A percentile compares a stretch with the other conserved stretches of the same genome.
Evolutionary conservation across 805 yeast species (phyloP).

Genomic region (Candida tammaniensis): DNA sequence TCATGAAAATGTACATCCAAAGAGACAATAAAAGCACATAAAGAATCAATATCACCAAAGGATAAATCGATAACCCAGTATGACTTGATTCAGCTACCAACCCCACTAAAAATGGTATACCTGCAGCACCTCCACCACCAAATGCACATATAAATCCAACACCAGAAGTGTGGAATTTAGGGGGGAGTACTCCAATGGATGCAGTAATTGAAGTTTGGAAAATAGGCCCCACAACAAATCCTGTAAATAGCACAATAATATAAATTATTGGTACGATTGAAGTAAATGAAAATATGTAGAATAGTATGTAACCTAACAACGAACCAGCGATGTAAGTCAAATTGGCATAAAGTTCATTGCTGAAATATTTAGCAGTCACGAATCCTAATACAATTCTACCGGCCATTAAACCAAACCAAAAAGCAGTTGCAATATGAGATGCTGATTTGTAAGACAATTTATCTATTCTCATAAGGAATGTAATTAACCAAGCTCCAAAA

Average conservation of each 20-base stretch:
- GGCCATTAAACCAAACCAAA: conserved; percentile 50
- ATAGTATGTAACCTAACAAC: conserved; percentile 24
- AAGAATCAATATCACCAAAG: conserved; percentile 25
- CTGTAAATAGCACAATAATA: conserved; percentile 38
- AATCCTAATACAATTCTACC: conserved; percentile 53
- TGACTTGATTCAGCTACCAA: conserved; percentile 33
- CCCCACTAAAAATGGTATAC: conserved; percentile 67
- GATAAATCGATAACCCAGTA: conserved; percentile 30
- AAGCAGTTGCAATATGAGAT: conserved; percentile 48
- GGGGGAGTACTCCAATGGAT: conserved; percentile 61
- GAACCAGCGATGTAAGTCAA: conserved; percentile 34
- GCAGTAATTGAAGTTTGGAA: conserved; percentile 70
- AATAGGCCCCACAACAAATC: conserved; percentile 51
- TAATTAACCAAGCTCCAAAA: conserved; percentile 53
- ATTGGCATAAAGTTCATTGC: conserved; percentile 46
- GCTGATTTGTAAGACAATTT: conserved; percentile 31
- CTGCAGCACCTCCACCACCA: conserved; percentile 84
- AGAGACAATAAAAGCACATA: conserved; percentile 21
- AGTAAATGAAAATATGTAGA: conserved; percentile 23
- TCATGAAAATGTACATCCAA: conserved; percentile 23
- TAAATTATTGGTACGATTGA: conserved; percentile 33
- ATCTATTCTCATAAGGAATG: conserved; percentile 43
- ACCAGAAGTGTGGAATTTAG: conserved; percentile 57
- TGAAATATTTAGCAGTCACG: conserved; percentile 48
- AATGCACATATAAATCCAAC: conserved; percentile 74